Conservation (phyloP, 1,139 yeast genomes). For the Debaryomyces coudertii region DNA sequence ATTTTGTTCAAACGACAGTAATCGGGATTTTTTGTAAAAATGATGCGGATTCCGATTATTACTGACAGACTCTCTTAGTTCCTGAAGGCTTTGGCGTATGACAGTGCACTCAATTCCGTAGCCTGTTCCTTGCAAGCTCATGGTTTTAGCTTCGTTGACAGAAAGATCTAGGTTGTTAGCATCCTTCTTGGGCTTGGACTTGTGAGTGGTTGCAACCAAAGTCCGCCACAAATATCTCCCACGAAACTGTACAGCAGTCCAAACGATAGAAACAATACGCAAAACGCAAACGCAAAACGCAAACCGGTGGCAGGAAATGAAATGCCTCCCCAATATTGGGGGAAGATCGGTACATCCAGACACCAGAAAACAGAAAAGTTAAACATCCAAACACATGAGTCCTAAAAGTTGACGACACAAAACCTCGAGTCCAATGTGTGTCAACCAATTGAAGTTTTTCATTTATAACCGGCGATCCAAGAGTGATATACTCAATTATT, state of each 20-base stretch:
- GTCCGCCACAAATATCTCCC: not conserved
- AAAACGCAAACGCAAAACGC: not conserved
- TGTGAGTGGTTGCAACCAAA: not conserved
- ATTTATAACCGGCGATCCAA: slow-evolving; percentile 7
- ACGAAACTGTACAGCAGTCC: not conserved
- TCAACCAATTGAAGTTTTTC: slow-evolving; percentile 9
- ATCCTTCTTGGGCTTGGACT: not conserved
- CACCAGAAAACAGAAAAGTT: not conserved
- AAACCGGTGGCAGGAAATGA: not conserved
- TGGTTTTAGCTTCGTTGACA: not conserved
- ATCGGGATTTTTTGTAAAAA: slow-evolving; percentile 1
- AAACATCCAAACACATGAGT: not conserved
- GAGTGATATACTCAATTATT: not conserved
- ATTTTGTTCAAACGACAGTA: too few relatives aligned
- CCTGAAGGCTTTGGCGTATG: slow-evolving; percentile 4
- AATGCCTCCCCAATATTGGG: not conserved
- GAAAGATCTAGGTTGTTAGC: not conserved
- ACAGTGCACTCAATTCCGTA: slow-evolving; percentile 1
- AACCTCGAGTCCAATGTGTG: not conserved
- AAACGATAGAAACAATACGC: not conserved
- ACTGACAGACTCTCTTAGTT: not conserved
- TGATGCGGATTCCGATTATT: not conserved
- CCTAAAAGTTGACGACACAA: not conserved
- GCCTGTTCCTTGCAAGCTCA: slow-evolving; percentile 5
- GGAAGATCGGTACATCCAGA: not conserved